Evolutionary conservation across 2,329 filamentous ascomycete species (phyloP).

Genomic region (Botrytis fragariae): DNA sequence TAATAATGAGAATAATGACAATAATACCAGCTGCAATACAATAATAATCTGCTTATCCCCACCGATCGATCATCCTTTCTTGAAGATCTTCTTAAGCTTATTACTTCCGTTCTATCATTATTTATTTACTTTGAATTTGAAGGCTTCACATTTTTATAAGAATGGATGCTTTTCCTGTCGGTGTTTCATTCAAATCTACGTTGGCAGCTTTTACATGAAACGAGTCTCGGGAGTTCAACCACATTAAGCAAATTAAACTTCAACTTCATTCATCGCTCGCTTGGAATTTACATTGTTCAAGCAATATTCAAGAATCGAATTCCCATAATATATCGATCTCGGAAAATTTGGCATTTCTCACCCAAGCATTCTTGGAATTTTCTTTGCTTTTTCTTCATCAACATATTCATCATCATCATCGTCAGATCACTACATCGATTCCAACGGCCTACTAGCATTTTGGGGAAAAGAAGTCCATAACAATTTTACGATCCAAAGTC

Average conservation of each 20-base stretch:
- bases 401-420: not conserved
- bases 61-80: not conserved
- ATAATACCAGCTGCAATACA: not conserved
- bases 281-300: not conserved
- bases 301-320: not conserved
- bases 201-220: slow-evolving; percentile 3
- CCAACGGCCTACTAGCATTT: no score
- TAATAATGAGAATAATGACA: not conserved
- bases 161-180: slow-evolving; percentile 13
- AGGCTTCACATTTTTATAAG: slow-evolving; percentile 6
- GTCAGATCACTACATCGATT: not conserved
- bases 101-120: not conserved
- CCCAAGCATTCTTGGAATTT: not conserved
- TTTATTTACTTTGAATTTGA: not conserved
- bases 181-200: not conserved
- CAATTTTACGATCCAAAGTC: not conserved
- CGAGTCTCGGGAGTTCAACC: not conserved
- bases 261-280: not conserved
- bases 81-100: not conserved
- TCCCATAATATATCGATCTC: not conserved
- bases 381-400: not conserved
- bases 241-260: not conserved
- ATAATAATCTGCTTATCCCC: slow-evolving; percentile 5
- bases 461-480: not conserved
- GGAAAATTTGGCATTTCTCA: not conserved